These are phyloP conservation scores for Coprinellus aureogranulatus DNA, from an alignment of 768 basidiomycete genomes.

Conservation along the genomic window DNA sequence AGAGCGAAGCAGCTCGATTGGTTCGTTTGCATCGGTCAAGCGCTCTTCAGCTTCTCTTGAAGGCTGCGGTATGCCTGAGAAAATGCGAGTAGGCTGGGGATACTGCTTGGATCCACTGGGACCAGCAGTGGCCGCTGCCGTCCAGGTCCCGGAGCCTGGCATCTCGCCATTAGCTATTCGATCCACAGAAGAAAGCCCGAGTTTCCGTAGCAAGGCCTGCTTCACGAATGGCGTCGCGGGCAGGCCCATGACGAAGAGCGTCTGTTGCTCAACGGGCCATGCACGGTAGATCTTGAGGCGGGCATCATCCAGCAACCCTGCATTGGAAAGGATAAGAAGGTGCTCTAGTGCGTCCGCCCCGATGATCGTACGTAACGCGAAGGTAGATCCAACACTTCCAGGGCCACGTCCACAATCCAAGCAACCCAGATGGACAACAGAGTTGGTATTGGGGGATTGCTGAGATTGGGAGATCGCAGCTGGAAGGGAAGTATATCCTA, in stretches of 20 bases:
- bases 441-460: too few species aligned
- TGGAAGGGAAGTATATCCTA: too few species aligned
- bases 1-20: slow-evolving; percentile 1
- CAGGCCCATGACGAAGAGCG: neutral
- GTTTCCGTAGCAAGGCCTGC: neutral
- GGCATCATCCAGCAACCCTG: slow-evolving; percentile 10
- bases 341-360: slow-evolving; percentile 6
- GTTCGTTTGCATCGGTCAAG: neutral
- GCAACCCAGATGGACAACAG: neutral
- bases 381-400: neutral
- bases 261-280: neutral
- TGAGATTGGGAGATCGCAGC: too few species aligned
- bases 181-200: too few species aligned
- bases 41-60: neutral
- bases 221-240: neutral
- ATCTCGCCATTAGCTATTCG: too few species aligned
- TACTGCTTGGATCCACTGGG: too few species aligned
- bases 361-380: neutral
- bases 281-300: slow-evolving; percentile 1
- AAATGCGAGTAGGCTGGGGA: too few species aligned
- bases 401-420: neutral
- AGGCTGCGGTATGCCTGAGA: neutral
- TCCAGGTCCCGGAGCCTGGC: too few species aligned
- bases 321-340: neutral
- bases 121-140: too few species aligned